Conservation (phyloP, 345 rosid genomes). For the Lepidium aucheri region DNA sequence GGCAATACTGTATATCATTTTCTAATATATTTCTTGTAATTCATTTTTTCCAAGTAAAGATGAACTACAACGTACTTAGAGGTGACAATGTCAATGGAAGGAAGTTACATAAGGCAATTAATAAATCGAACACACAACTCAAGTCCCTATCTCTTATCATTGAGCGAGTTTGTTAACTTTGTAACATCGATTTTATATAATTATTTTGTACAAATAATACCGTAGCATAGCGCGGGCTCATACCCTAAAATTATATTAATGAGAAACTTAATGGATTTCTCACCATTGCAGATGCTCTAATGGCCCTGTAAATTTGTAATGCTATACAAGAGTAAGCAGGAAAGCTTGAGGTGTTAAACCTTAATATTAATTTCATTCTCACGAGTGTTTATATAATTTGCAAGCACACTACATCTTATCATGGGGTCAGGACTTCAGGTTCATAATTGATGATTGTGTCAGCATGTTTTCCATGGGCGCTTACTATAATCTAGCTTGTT, state of each 20-base stretch:
- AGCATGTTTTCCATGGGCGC: neutral
- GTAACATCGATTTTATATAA: no score
- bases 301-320: neutral
- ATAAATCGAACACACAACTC: no score
- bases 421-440: slow-evolving; percentile 99
- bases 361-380: no score
- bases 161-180: no score
- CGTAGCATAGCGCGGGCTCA: no score
- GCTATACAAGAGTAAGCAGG: neutral
- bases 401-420: slow-evolving; percentile 97
- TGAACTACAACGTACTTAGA: slow-evolving; percentile 81
- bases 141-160: no score
- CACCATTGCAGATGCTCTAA: no score
- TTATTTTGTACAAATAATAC: no score
- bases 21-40: no score
- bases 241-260: no score
- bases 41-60: no score
- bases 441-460: slow-evolving; percentile 20
- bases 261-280: no score
- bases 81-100: slow-evolving; percentile 94
- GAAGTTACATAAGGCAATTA: slow-evolving; percentile 81
- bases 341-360: neutral
- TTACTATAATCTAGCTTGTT: neutral
- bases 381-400: slow-evolving; percentile 23
- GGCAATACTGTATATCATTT: slow-evolving; percentile 86